A percentile compares a stretch with the other conserved stretches of the same genome.
These are phyloP conservation scores for Batkoa obscura DNA, from an alignment of 371 early-diverging fungal species.

Conservation along the genomic window DNA sequence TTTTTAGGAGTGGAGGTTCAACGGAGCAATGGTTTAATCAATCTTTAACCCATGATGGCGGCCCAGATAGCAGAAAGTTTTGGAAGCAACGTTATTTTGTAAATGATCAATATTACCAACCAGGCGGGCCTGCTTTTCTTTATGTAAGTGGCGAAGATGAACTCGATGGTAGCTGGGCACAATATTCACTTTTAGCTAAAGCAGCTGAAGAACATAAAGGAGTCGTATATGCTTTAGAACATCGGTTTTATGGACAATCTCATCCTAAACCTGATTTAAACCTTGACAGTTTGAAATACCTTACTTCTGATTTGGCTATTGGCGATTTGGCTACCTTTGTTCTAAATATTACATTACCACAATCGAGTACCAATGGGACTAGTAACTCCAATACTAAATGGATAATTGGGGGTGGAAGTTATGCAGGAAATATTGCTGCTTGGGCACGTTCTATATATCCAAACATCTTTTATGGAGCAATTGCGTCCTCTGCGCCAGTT, in stretches of 20 bases:
- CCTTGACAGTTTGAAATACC: constrained; percentile 16
- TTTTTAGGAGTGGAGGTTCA: no score
- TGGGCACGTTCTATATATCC: constrained; percentile 51
- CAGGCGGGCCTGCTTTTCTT: constrained; percentile 38
- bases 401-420: constrained; percentile 51
- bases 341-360: constrained; percentile 14
- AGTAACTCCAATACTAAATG: constrained; percentile 20
- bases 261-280: constrained; percentile 17
- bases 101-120: constrained; percentile 33
- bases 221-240: constrained; percentile 44
- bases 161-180: constrained; percentile 13
- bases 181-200: background rate
- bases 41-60: constrained; percentile 25
- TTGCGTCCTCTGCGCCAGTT: constrained; percentile 54
- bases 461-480: constrained; percentile 37
- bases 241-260: constrained; percentile 52
- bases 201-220: constrained; percentile 34
- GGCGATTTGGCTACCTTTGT: constrained; percentile 44
- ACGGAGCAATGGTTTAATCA: constrained; percentile 23
- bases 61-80: constrained; percentile 12
- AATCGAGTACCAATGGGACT: constrained; percentile 1
- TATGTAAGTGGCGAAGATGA: constrained; percentile 13
- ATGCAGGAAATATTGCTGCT: constrained; percentile 45
- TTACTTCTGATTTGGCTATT: constrained; percentile 36
- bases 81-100: constrained; percentile 41